Base-by-base conservation (phyloP, 768 basidiomycete species). In the Pleurotus tuoliensis region DNA sequence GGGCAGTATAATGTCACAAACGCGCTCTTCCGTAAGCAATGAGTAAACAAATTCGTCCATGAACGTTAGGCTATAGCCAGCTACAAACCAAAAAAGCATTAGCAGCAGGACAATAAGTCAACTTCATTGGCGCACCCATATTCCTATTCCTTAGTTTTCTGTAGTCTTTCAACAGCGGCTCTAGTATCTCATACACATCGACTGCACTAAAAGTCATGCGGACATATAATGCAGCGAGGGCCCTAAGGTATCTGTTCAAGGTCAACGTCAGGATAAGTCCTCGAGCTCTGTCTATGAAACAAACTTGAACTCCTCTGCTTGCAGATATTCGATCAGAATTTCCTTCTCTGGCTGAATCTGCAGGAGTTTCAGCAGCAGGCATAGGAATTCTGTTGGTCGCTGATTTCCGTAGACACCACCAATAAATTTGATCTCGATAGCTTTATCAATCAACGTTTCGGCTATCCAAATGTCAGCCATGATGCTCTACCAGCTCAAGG, bases 341-440 rank as follows among this genome's bases (percentile, higher is more conserved):
- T 98, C 97, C 69, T 95, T 96, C 73, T 98, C 92, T 3, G 97
- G 97, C 67, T 98, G 97, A 49, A 99, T 87, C 72, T 98, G 96
- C 44, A 99, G 79, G 50, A 99, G 80, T 70, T 99, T 99, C 63
- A 98, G 77, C 47, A 95, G 82, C 41, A 99, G 78, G 66, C 90
- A 95, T 48, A 98, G 74, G 71, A 96, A 99, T 67, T 94, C 88
- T 3, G 95, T 98, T 0, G 97, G 97, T 46, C 87, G 83, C 63
- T 97, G 92, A 70, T 98, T 98, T 59, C 88, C 90, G 72, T 94
- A 95, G 8, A 98, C 95, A 12, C 97, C 97, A 8, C 97, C 97
- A 56, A 98, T 86, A 58, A 74, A 82, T 34, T 82, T 82, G 13
- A 94, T 69, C 62, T 87, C 87, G 59, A 96, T 86, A 4, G 95